Conservation (phyloP, 768 basidiomycete species). For the Lentinus brumalis region DNA sequence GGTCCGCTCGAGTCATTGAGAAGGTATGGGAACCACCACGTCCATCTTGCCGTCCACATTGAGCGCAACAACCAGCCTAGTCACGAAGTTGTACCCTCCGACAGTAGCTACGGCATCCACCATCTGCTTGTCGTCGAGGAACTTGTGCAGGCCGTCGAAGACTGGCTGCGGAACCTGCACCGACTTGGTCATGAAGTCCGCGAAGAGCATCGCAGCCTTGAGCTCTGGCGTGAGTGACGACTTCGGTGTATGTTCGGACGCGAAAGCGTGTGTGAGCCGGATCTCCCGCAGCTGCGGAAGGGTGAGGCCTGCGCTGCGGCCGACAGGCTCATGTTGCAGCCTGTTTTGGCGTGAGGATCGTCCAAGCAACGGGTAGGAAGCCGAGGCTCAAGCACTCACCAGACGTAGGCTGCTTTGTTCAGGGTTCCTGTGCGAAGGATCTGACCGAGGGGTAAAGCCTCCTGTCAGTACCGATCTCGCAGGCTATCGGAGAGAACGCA, state of each 20-base stretch:
- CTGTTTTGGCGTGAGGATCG: slow-evolving; percentile 10
- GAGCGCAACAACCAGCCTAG: slow-evolving; percentile 34
- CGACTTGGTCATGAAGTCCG: slow-evolving; percentile 32
- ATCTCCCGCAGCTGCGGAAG: slow-evolving; percentile 33
- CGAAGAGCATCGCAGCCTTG: slow-evolving; percentile 32
- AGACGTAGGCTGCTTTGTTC: slow-evolving; percentile 31
- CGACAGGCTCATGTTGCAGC: slow-evolving; percentile 37
- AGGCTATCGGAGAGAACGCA: slow-evolving; percentile 16
- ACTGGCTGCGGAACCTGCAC: slow-evolving; percentile 33
- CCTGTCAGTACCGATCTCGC: neutral
- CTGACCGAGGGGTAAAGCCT: slow-evolving; percentile 3
- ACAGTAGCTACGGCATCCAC: slow-evolving; percentile 35
- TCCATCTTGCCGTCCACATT: slow-evolving; percentile 36
- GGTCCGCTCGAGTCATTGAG: neutral
- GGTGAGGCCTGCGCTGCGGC: slow-evolving; percentile 33
- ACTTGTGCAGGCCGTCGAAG: slow-evolving; percentile 28
- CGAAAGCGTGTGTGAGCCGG: slow-evolving; percentile 26
- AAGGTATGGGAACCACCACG: slow-evolving; percentile 32
- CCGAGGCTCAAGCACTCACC: slow-evolving; percentile 8
- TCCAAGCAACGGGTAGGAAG: neutral
- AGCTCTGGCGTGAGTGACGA: slow-evolving; percentile 29
- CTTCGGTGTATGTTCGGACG: slow-evolving; percentile 1
- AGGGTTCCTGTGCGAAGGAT: slow-evolving; percentile 31
- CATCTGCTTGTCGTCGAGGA: slow-evolving; percentile 33
- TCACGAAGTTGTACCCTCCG: slow-evolving; percentile 34